Conservation (phyloP, 2,329 filamentous ascomycete species). For the Phialocephala subalpina region DNA sequence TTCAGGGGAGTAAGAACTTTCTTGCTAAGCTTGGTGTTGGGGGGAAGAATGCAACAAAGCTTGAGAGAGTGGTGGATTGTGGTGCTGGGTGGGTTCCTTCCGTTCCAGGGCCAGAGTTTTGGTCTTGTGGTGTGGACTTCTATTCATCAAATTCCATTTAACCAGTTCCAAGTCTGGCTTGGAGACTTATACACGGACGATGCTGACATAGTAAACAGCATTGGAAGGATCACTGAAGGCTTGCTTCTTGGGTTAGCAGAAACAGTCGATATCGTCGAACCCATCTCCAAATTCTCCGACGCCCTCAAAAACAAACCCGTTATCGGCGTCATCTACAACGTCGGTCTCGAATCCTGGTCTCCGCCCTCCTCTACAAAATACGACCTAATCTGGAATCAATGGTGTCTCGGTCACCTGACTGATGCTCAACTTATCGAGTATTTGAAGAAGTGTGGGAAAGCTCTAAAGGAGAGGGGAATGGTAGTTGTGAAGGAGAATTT, state of each 20-base stretch:
- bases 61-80: constrained; percentile 48
- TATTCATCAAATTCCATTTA: too few relatives aligned
- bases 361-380: constrained; percentile 60
- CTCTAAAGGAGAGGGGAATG: constrained; percentile 60
- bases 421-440: constrained; percentile 76
- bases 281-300: constrained; percentile 81
- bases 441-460: constrained; percentile 65
- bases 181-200: neutral
- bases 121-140: too few relatives aligned
- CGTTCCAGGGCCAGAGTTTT: neutral
- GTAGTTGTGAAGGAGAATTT: constrained; percentile 87
- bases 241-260: constrained; percentile 76
- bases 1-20: constrained; percentile 75
- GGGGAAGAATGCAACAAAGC: constrained; percentile 42
- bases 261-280: constrained; percentile 84
- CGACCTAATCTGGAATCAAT: constrained; percentile 88
- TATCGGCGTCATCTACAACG: constrained; percentile 69
- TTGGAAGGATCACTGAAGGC: constrained; percentile 83
- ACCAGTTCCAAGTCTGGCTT: neutral
- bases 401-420: constrained; percentile 86
- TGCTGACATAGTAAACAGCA: constrained; percentile 55
- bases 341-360: constrained; percentile 79
- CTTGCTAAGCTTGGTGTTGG: constrained; percentile 67
- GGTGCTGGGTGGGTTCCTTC: constrained; percentile 47
- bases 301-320: constrained; percentile 65